phyloP scores from a whole-genome alignment of 768 basidiomycete species.

The Hydnomerulius pinastri region DNA sequence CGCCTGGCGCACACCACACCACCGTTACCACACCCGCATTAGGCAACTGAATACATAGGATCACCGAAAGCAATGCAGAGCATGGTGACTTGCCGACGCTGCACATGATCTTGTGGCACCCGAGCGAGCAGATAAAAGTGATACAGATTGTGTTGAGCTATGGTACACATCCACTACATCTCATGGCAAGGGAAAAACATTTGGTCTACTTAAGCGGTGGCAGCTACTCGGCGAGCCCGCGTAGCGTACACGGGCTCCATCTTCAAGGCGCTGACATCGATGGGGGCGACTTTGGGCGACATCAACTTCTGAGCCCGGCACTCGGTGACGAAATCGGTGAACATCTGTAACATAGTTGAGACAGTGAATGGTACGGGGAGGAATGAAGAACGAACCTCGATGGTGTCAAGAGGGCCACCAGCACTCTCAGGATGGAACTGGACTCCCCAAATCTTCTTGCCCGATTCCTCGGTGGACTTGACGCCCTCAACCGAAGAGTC shows the following conservation, averaged over 20 bases:
- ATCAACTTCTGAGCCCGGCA: conserved; percentile 62
- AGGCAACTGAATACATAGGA: no score
- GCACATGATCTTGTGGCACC: no score
- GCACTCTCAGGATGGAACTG: conserved; percentile 99
- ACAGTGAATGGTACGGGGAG: background rate
- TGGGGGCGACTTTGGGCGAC: conserved; percentile 21
- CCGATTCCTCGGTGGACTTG: conserved; percentile 88
- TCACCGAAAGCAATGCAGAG: no score
- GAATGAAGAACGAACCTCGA: conserved; percentile 62
- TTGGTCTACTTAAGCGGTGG: conserved; percentile 25
- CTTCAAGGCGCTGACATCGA: conserved; percentile 18
- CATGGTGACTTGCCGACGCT: no score
- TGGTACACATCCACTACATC: conserved; percentile 19
- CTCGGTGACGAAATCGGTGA: conserved; percentile 85
- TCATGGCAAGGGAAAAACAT: background rate
- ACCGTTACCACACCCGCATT: conserved; percentile 8
- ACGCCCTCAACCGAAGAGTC: conserved; percentile 99
- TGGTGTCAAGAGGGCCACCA: conserved; percentile 97
- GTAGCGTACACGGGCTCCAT: conserved; percentile 21
- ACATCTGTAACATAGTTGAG: conserved; percentile 62
- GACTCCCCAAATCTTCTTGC: conserved; percentile 94
- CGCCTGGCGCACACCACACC: background rate
- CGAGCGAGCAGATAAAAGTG: no score
- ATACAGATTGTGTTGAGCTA: no score
- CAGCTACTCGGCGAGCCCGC: conserved; percentile 25